Conservation (phyloP, 345 rosid species). For the Populus davidiana region DNA sequence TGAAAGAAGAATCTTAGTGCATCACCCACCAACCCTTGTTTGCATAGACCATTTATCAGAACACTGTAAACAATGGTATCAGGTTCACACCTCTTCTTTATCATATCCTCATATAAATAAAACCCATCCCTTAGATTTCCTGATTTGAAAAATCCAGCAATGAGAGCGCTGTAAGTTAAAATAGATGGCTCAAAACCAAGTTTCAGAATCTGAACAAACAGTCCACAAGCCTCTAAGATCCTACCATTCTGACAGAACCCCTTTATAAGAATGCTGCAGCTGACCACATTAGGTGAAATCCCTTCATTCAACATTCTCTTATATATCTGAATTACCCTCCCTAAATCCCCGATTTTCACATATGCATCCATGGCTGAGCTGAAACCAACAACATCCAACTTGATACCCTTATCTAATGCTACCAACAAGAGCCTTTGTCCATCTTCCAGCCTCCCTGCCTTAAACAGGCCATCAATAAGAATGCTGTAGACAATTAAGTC, state of each 20-base stretch:
- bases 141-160: slow-evolving; percentile 45
- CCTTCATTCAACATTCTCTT: slow-evolving; percentile 41
- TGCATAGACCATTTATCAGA: slow-evolving; percentile 49
- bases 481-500: slow-evolving; percentile 43
- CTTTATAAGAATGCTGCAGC: slow-evolving; percentile 43
- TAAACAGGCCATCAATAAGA: slow-evolving; percentile 46
- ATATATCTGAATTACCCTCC: slow-evolving; percentile 28
- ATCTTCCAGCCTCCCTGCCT: slow-evolving; percentile 42
- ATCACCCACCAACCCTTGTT: slow-evolving; percentile 37
- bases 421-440: slow-evolving; percentile 36
- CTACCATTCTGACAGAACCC: slow-evolving; percentile 41
- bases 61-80: slow-evolving; percentile 37
- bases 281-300: slow-evolving; percentile 42
- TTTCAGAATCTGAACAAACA: slow-evolving; percentile 44
- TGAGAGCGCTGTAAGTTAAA: slow-evolving; percentile 44
- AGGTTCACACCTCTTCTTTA: slow-evolving; percentile 26
- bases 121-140: slow-evolving; percentile 43
- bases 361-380: slow-evolving; percentile 42
- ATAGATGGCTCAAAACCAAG: slow-evolving; percentile 40
- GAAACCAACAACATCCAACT: slow-evolving; percentile 44
- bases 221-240: slow-evolving; percentile 42
- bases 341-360: slow-evolving; percentile 34
- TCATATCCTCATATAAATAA: slow-evolving; percentile 33
- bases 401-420: slow-evolving; percentile 33
- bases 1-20: slow-evolving; percentile 43